Evolutionary conservation across 2,329 filamentous ascomycete genomes (phyloP), one percentile per base, ranked within the genome.

Genomic region (Xylariaceae sp.): DNA sequence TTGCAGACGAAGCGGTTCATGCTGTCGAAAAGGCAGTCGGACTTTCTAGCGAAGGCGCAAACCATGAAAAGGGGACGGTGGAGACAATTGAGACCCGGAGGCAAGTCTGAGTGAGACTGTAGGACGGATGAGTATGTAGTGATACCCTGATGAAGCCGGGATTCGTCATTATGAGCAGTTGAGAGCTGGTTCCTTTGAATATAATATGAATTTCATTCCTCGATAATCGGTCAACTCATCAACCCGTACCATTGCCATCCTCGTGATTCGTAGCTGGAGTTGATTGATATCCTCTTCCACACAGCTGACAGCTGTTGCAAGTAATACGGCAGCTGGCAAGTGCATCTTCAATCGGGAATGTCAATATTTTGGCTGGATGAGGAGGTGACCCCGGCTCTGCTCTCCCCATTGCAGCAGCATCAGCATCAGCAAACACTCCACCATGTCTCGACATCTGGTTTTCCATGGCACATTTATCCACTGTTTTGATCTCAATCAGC

Each of bases 401-500:
- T 51, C 49, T 41, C 45, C 4, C 18, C 34, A 51, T 51, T 34
- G 4, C 23, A 30, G 23, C 23, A 30, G 23, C 23, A 51, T 53
- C n/a, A 18, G 0, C 2, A 18, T 18, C 17, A 17, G 49, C 52
- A 55, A 54, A 50, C 15, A 54, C 39, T 34, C 5, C 44, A 48
- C 70, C 35, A 63, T 63, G 63, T 45, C 61, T 47, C 59, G 17
- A 37, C 54, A 59, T 45, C 62, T 55, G 5, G 62, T 70, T 59
- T 77, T 78, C 53, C 71, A 78, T 60, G 78, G 77, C 56, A 73
- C 73, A 4, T 49, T 78, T 41, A 73, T 79, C 54, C 77, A 80
- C 61, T 77, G 76, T 2, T 66, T 67, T 2, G 65, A 65, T 2
- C 69, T 67, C 1, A 63, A 68, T 0, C 61, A 71, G 8, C 63